Base-by-base conservation (phyloP, 352 stramenopile species). In the Phytophthora brassicae region DNA sequence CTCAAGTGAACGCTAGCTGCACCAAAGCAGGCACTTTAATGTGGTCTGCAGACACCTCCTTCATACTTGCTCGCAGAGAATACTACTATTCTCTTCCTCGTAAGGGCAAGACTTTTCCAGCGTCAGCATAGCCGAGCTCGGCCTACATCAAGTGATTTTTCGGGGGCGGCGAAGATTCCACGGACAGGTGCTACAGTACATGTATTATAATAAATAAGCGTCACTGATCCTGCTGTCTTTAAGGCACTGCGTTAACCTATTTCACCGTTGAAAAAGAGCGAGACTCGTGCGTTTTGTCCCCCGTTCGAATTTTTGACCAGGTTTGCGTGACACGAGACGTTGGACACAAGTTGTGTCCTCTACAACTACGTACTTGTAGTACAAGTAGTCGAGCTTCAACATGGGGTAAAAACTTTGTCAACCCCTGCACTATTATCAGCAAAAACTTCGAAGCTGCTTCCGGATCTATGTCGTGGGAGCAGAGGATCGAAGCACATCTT, bases 71-170 rank as follows among this genome's bases (percentile, higher is more conserved):
- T 41, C 35, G 35, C 14, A 59, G 47, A 64, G n/a, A n/a, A n/a
- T 28, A 47, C 39, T 38, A 8, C 14, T 26, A 22, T 12, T 6
- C 46, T 45, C 60, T 68, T 68, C 46, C 53, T 68, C 55, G 53
- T 64, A 28, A 68, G 19, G 29, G 52, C 29, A 41, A 39, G 53
- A 69, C 55, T 69, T 65, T 33, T 68, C 54, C 60, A 46, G 38
- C 17, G n/a, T 47, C 23, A 23, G 13, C 16, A 33, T 53, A 62
- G 14, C 11, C 20, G 35, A 47, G 41, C 16, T 44, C 2, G 6
- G 41, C 28, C 16, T 31, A 31, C 26, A 31, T 31, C 33, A 7
- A 6, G 38, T 42, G 28, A 41, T 8, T n/a, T n/a, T n/a, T n/a
- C n/a, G 23, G 38, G 31, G 33, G 17, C 17, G 13, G 6, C 55